phyloP scores from a whole-genome alignment of 1,139 yeast species.

The Yamadazyma dendronema region DNA sequence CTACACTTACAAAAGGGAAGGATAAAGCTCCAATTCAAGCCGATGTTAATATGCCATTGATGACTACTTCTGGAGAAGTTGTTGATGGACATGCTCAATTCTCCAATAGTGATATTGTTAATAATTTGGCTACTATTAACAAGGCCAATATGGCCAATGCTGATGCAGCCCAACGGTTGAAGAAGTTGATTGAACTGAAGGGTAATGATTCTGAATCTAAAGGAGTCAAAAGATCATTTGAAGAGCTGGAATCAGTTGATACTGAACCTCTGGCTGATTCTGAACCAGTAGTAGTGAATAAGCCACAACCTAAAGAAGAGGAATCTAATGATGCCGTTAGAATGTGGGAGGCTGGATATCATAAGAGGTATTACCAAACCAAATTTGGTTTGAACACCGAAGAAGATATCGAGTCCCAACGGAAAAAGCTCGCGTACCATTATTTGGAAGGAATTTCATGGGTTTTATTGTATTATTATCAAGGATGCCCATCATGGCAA shows the following conservation, averaged over 20 bases:
- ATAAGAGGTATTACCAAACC: constrained; percentile 71
- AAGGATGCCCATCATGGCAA: constrained; percentile 98
- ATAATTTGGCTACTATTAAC: constrained; percentile 63
- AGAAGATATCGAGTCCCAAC: constrained; percentile 54
- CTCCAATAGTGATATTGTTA: constrained; percentile 71
- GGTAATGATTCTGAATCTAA: constrained; percentile 3
- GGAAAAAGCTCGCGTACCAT: constrained; percentile 61
- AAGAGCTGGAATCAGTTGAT: too few relatives aligned
- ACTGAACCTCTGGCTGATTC: too few relatives aligned
- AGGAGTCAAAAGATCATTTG: constrained; percentile 11
- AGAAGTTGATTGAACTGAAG: constrained; percentile 40
- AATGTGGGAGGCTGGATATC: constrained; percentile 86
- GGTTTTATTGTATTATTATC: constrained; percentile 91
- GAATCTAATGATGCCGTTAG: constrained; percentile 58
- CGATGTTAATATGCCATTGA: constrained; percentile 71
- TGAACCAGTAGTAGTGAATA: constrained; percentile 24
- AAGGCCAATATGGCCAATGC: constrained; percentile 75
- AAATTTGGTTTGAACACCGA: constrained; percentile 64
- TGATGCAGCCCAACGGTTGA: constrained; percentile 66
- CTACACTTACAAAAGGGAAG: constrained; percentile 55
- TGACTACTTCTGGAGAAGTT: constrained; percentile 65
- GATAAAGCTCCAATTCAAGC: constrained; percentile 78
- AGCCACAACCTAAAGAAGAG: constrained; percentile 11
- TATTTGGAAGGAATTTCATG: constrained; percentile 95
- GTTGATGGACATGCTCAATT: constrained; percentile 65